Base-by-base conservation (phyloP, 75 land plant species). In the Sequoia sempervirens region DNA sequence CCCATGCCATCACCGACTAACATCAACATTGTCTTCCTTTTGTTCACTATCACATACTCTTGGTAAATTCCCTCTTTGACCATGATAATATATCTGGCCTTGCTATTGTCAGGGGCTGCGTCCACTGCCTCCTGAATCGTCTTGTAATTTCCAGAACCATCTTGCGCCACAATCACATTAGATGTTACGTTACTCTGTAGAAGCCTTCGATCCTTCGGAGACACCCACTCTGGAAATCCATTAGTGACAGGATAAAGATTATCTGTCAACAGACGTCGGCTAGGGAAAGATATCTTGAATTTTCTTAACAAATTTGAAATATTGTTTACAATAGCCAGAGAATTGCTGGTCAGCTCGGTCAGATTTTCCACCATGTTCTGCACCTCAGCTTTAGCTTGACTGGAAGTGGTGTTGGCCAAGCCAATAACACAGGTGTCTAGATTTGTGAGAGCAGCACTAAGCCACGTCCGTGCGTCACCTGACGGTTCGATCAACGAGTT, bases 1-100 rank as follows among this genome's bases (percentile, higher is more conserved):
- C 54, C 64, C 82, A 54, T 82, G 58, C 91, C 91, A 45, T 90
- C 91, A 7, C 91, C 91, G 47, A 61, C 61, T 32, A 90, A 80
- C 91, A 88, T 88, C 43, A 90, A 82, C 52, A 88, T 87, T 84
- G 87, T 83, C 79, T 81, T 86, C 58, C 7, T 61, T 84, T 87
- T 87, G 28, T 81, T 84, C 28, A 90, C 37, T 54, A 45, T 30
- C 72, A 90, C 87, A 52, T 86, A 86, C 83, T 90, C 91, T 20
- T 0, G 10, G 30, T 90, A 90, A 5, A 13, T 83, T 1, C 91
- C 91, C 41, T 18, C 43, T 80, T 88, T 90, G 23, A 90, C 87
- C 66, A 83, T 64, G 14, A 90, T 90, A 58, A 88, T 80, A 30
- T 84, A 86, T 76, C 87, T 78, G 1, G 18, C 83, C 5, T 17